Percentiles rank a stretch among this genome's conserved stretches.
Evolutionary conservation across 2,329 filamentous ascomycete species (phyloP).

Genomic region (Sporothrix humicola): DNA sequence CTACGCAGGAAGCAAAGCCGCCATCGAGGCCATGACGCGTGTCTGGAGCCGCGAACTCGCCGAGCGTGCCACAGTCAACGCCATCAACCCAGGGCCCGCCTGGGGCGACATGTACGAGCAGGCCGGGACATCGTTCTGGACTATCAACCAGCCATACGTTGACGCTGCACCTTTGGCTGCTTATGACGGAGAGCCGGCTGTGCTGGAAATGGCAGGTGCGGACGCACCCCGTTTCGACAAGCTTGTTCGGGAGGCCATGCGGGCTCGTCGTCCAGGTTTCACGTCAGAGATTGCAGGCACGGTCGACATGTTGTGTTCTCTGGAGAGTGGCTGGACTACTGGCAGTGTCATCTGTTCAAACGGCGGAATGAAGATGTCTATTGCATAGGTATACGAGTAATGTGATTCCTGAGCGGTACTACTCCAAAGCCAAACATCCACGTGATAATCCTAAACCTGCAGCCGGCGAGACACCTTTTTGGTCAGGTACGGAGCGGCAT

Average conservation of each 20-base stretch:
- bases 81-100: background rate
- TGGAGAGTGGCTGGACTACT: background rate
- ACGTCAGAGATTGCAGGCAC: background rate
- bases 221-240: background rate
- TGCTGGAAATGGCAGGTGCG: background rate
- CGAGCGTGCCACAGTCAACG: conserved; percentile 1
- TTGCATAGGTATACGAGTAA: background rate
- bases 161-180: background rate
- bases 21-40: conserved; percentile 1
- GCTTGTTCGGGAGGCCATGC: background rate
- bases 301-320: background rate
- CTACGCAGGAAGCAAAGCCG: background rate
- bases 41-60: conserved; percentile 8
- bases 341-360: background rate
- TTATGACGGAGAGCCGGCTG: background rate
- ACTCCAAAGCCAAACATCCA: too few relatives aligned
- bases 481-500: too few relatives aligned
- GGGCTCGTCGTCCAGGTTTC: background rate
- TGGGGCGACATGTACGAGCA: conserved; percentile 6
- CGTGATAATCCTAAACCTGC: too few relatives aligned
- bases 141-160: background rate
- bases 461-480: too few relatives aligned
- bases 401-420: background rate
- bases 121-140: background rate
- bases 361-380: conserved; percentile 5